Base-by-base conservation (phyloP, 805 yeast genomes). In the Naumovozyma baii region DNA sequence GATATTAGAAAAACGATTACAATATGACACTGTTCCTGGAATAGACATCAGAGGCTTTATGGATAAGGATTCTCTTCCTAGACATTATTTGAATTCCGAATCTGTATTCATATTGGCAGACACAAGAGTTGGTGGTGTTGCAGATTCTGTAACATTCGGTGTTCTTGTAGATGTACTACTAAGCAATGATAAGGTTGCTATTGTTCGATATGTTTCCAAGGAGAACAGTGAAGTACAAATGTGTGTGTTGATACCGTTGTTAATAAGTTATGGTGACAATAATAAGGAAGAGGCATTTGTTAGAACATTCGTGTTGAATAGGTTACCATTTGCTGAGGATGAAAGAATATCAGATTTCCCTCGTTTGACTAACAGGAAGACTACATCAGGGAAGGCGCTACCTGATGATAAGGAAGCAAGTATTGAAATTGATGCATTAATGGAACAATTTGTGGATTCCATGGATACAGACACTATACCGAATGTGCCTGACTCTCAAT, bases 271-370 rank as follows among this genome's bases (percentile, higher is more conserved):
- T 4, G 34, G 16, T 25, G 37, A 33, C 10, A 35, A 38, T 18
- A 36, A 39, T 2, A 40, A 41, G n/a, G 44, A 33, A 3, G 40
- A 38, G 13, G 41, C 22, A 42, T 54, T 15, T 64, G 32, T 45
- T 3, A 42, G 72, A 42, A 68, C 70, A 0, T 67, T 84, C 39
- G 60, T 72, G 1, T 54, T 78, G 46, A 68, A 69, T 10, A 63
- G 78, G 34, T 54, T 86, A 10, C 92, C 95, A 1, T 83, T 73
- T 57, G 70, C 72, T 33, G 94, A 84, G 46, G 95, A 87, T 55
- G 81, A 77, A 45, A 73, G 74, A 47, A 65, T 76, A 13, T 75
- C 87, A 2, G 67, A 66, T 18, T 73, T 81, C 48, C 64, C 68
- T 4, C 53, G 55, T 30, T 46, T 75, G 18, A 51, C 58, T 8